Conservation (phyloP, 768 basidiomycete genomes). For the Xanthoconium stramineum region DNA sequence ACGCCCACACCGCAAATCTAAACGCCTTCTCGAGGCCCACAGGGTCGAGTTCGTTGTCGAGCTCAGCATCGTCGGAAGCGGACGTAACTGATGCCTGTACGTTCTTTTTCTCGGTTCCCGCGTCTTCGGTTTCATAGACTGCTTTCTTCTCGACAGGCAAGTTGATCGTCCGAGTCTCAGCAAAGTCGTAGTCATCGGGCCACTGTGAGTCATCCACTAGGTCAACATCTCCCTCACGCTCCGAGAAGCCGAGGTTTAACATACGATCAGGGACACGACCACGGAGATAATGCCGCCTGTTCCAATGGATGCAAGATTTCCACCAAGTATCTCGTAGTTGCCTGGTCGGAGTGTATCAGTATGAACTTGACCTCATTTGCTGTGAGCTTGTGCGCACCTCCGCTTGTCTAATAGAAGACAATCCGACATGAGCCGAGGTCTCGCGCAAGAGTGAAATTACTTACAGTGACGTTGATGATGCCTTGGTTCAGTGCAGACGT, state of each 20-base stretch:
- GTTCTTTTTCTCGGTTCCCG: constrained; percentile 38
- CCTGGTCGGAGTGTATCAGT: constrained; percentile 21
- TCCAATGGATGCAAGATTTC: constrained; percentile 83
- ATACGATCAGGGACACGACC: constrained; percentile 58
- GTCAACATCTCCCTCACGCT: neutral
- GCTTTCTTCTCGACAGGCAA: constrained; percentile 17
- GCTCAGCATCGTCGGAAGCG: constrained; percentile 37
- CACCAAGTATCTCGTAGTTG: constrained; percentile 77
- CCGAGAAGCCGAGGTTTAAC: constrained; percentile 16
- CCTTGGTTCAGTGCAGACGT: constrained; percentile 68
- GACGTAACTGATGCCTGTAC: constrained; percentile 30
- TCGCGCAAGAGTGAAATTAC: constrained; percentile 14
- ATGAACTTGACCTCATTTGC: neutral
- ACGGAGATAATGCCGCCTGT: constrained; percentile 76
- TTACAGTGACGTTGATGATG: constrained; percentile 65
- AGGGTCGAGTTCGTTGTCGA: constrained; percentile 62
- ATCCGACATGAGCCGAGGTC: neutral
- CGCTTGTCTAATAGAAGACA: constrained; percentile 38
- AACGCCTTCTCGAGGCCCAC: constrained; percentile 69
- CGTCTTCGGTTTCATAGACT: constrained; percentile 18
- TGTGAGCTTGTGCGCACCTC: constrained; percentile 42
- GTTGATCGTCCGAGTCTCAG: constrained; percentile 77
- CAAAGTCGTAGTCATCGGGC: constrained; percentile 84
- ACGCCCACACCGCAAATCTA: constrained; percentile 75
- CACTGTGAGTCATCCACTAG: constrained; percentile 38